phyloP scores from a whole-genome alignment of 352 stramenopile genomes.

The Paralagenidium karlingii region DNA sequence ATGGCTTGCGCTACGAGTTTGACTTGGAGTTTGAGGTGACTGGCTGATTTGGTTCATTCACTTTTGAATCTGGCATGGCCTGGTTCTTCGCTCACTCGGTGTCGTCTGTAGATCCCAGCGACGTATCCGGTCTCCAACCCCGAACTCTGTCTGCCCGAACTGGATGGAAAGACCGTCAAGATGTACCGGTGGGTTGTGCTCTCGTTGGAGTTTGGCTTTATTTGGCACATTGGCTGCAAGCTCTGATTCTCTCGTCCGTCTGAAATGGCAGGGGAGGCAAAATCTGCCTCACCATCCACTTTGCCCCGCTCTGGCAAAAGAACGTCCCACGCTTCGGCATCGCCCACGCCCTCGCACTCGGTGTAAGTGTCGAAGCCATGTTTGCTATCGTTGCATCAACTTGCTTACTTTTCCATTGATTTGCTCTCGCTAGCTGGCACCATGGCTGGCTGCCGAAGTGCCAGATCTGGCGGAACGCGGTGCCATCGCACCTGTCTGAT shows the following conservation, averaged over 20 bases:
- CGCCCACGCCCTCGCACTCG: conserved; percentile 71
- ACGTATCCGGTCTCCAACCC: conserved; percentile 76
- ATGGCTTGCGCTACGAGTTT: conserved; percentile 78
- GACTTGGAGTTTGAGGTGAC: conserved; percentile 69
- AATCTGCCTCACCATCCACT: conserved; percentile 84
- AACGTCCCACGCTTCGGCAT: conserved; percentile 82
- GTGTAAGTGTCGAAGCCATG: conserved; percentile 17
- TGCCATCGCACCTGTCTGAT: conserved; percentile 60
- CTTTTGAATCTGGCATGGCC: background rate
- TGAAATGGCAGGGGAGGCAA: conserved; percentile 39
- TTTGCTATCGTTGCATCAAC: background rate
- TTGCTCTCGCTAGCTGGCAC: conserved; percentile 38
- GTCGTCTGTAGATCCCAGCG: conserved; percentile 53
- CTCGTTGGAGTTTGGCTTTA: no score
- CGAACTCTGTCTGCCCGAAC: conserved; percentile 74
- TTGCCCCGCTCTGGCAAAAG: conserved; percentile 82
- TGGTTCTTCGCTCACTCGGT: background rate
- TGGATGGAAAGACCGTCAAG: conserved; percentile 85
- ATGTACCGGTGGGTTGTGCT: conserved; percentile 77
- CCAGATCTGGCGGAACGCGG: conserved; percentile 73
- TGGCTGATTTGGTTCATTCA: background rate
- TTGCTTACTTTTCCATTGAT: background rate
- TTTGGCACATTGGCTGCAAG: no score
- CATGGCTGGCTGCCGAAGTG: conserved; percentile 80
- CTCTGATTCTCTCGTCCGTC: no score